Evolutionary conservation across 1,139 yeast genomes (phyloP), one percentile per base, ranked within the genome.

Genomic region (Yamadazyma conglobata): DNA sequence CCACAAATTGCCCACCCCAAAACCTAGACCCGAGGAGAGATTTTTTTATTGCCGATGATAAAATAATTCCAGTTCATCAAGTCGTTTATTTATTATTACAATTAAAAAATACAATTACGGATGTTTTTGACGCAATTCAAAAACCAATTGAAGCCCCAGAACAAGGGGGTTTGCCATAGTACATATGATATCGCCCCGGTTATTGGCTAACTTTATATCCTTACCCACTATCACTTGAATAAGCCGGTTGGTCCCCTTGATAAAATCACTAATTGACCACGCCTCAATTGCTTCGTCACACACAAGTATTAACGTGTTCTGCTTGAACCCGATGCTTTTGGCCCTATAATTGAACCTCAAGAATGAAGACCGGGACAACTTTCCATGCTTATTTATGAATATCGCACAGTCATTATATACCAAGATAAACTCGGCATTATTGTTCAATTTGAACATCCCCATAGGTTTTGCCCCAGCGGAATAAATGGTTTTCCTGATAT

Each of bases 151-250:
- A 39, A 85, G 59, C 2, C 81, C 88, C 2, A 70, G 61, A 6
- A 73, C 69, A 40, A 61, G 59, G 0, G 95, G 95, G 50, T 86
- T 88, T 10, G 89, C 87, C 66, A 84, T 64, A 3, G 70, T 58
- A 19, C 83, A 58, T 25, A 69, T 63, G 15, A 79, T 60, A 29
- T 61, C 61, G 5, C 71, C 71, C 16, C 58, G 63, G 8, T 53
- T 52, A 22, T 62, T 64, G 14, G 79, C 44, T 42, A 77, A 50
- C 19, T 56, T 57, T 20, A 81, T 67, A 35, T 77, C 79, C 48
- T 80, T 82, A 10, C 95, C 94, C 6, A 79, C 71, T 23, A 86
- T 66, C 6, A 85, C 83, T 52, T 87, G 95, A 25, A 77, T 70
- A 15, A 87, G 71, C 25, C 68, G 66, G 33, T 75, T 74, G 14